These are phyloP conservation scores for Kluyveromyces starmeri DNA, from an alignment of 805 yeast genomes.

Conservation along the genomic window DNA sequence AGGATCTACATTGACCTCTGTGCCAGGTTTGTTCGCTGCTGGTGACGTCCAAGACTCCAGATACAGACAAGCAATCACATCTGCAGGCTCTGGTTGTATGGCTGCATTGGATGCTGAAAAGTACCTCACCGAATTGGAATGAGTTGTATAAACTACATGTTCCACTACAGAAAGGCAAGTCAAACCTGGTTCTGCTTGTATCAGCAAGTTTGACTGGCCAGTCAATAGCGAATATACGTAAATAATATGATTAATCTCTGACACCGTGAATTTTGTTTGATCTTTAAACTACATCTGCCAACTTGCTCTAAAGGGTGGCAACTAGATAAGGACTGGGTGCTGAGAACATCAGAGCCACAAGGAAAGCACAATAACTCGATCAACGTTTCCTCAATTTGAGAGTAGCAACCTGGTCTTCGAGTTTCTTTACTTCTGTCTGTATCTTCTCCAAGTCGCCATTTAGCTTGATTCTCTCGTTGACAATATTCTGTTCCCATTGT, in stretches of 20 bases:
- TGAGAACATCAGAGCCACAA: too few species aligned
- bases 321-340: too few species aligned
- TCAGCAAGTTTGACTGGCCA: too few species aligned
- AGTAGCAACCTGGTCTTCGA: constrained; percentile 67
- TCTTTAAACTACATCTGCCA: too few species aligned
- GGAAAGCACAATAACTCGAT: constrained; percentile 1
- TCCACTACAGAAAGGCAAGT: too few species aligned
- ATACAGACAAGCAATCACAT: constrained; percentile 97
- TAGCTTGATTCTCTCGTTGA: constrained; percentile 86
- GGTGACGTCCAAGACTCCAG: constrained; percentile 97
- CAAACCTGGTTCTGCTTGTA: too few species aligned
- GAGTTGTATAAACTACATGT: too few species aligned
- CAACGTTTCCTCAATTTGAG: constrained; percentile 46
- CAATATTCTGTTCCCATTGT: constrained; percentile 97
- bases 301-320: too few species aligned
- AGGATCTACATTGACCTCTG: constrained; percentile 78
- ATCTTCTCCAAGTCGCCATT: constrained; percentile 89
- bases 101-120: constrained; percentile 95
- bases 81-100: constrained; percentile 99
- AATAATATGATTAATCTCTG: too few species aligned
- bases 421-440: constrained; percentile 62
- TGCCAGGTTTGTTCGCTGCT: constrained; percentile 92
- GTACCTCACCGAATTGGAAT: constrained; percentile 55
- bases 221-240: too few species aligned
- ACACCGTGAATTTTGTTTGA: too few species aligned